These are phyloP conservation scores for Kwoniella newhampshirensis DNA, from an alignment of 768 basidiomycete genomes.

Conservation along the genomic window DNA sequence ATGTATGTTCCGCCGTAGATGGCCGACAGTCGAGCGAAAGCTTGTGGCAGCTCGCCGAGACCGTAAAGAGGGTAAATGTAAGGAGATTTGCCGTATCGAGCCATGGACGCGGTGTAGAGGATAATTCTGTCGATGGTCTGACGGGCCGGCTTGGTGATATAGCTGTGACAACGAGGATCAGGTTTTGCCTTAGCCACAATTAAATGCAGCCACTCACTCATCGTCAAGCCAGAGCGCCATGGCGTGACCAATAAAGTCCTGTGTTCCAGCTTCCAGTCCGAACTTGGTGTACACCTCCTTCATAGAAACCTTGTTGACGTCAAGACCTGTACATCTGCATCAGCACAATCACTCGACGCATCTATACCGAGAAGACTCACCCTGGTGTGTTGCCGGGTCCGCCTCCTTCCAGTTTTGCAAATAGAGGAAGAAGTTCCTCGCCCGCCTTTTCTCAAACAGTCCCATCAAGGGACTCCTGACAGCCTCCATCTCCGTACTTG, in stretches of 20 bases:
- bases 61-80: slow-evolving; percentile 99
- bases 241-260: slow-evolving; percentile 98
- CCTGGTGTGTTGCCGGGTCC: slow-evolving; percentile 94
- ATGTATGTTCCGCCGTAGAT: slow-evolving; percentile 99
- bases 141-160: slow-evolving; percentile 87
- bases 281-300: slow-evolving; percentile 94
- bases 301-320: slow-evolving; percentile 91
- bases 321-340: slow-evolving; percentile 61
- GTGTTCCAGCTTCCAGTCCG: slow-evolving; percentile 92
- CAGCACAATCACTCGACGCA: not conserved
- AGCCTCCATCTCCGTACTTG: slow-evolving; percentile 95
- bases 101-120: slow-evolving; percentile 97
- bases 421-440: slow-evolving; percentile 98
- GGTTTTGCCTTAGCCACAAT: not conserved
- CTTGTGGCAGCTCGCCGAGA: slow-evolving; percentile 96
- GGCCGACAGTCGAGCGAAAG: slow-evolving; percentile 94
- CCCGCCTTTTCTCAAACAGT: slow-evolving; percentile 95
- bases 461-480: slow-evolving; percentile 95
- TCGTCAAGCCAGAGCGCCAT: slow-evolving; percentile 99
- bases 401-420: slow-evolving; percentile 93
- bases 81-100: slow-evolving; percentile 97
- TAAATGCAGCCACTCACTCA: slow-evolving; percentile 64
- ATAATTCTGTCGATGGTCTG: slow-evolving; percentile 90
- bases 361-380: slow-evolving; percentile 56
- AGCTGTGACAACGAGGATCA: slow-evolving; percentile 59